Conservation (phyloP, 495 filamentous ascomycete species). For the Hyaloscypha hepaticicola region DNA sequence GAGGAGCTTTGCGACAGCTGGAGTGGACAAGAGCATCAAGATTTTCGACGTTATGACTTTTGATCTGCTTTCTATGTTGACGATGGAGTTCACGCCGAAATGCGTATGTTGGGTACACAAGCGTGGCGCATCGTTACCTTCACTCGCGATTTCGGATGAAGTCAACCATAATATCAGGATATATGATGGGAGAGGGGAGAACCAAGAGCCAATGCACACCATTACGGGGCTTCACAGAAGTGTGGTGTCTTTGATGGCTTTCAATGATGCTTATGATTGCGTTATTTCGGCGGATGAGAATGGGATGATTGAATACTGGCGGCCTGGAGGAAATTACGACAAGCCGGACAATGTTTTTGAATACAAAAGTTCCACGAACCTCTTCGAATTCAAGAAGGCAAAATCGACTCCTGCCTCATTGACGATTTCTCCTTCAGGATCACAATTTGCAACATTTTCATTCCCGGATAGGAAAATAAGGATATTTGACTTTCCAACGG, state of each 20-base stretch:
- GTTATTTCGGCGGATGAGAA: constrained; percentile 84
- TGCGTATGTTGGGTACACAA: constrained; percentile 92
- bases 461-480: constrained; percentile 91
- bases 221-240: constrained; percentile 73
- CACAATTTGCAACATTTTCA: constrained; percentile 85
- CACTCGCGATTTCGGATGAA: constrained; percentile 88
- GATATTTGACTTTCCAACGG: constrained; percentile 87
- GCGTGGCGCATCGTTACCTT: constrained; percentile 79
- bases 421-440: constrained; percentile 79
- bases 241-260: constrained; percentile 79
- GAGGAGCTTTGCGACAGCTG: constrained; percentile 88
- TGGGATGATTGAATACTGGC: constrained; percentile 98
- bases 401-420: constrained; percentile 85
- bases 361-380: constrained; percentile 85
- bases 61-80: constrained; percentile 79
- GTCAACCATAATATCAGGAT: constrained; percentile 68
- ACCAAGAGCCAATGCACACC: constrained; percentile 66
- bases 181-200: constrained; percentile 86
- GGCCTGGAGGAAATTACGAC: constrained; percentile 73
- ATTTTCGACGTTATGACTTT: constrained; percentile 97
- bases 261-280: constrained; percentile 86
- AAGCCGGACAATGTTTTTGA: constrained; percentile 91
- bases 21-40: constrained; percentile 84
- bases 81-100: constrained; percentile 69
- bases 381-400: constrained; percentile 96